These are phyloP conservation scores for Pythium scleroteichum DNA, from an alignment of 352 stramenopile genomes.

Conservation along the genomic window DNA sequence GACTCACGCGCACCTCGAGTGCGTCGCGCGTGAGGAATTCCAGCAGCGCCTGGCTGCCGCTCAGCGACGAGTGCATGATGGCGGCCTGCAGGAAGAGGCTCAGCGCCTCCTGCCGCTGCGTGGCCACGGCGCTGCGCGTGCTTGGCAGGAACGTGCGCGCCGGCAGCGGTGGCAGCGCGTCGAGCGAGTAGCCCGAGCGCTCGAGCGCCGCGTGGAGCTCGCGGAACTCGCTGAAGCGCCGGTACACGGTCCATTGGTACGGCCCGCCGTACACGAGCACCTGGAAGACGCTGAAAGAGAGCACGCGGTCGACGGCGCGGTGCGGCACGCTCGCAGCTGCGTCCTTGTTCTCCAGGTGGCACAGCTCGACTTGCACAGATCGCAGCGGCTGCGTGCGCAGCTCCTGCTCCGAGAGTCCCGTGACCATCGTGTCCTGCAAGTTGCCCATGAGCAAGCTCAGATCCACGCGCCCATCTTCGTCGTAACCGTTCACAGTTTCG, in stretches of 20 bases:
- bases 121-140: slow-evolving; percentile 66
- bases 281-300: slow-evolving; percentile 85
- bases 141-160: slow-evolving; percentile 75
- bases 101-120: slow-evolving; percentile 73
- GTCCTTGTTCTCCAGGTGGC: slow-evolving; percentile 87
- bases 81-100: slow-evolving; percentile 76
- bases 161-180: slow-evolving; percentile 63
- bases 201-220: slow-evolving; percentile 54
- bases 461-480: slow-evolving; percentile 70
- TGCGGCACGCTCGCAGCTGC: slow-evolving; percentile 75
- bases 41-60: slow-evolving; percentile 65
- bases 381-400: slow-evolving; percentile 73
- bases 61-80: slow-evolving; percentile 84
- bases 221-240: slow-evolving; percentile 85
- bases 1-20: slow-evolving; percentile 76
- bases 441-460: slow-evolving; percentile 82
- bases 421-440: slow-evolving; percentile 77
- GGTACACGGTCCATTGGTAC: slow-evolving; percentile 86
- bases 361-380: slow-evolving; percentile 80
- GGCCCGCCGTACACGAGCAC: slow-evolving; percentile 81
- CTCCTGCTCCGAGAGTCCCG: slow-evolving; percentile 67
- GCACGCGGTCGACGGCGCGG: slow-evolving; percentile 65
- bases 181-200: slow-evolving; percentile 43
- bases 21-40: slow-evolving; percentile 77
- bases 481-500: slow-evolving; percentile 29